Conservation (phyloP, 2,329 filamentous ascomycete species). For the Pyrenophora seminiperda region DNA sequence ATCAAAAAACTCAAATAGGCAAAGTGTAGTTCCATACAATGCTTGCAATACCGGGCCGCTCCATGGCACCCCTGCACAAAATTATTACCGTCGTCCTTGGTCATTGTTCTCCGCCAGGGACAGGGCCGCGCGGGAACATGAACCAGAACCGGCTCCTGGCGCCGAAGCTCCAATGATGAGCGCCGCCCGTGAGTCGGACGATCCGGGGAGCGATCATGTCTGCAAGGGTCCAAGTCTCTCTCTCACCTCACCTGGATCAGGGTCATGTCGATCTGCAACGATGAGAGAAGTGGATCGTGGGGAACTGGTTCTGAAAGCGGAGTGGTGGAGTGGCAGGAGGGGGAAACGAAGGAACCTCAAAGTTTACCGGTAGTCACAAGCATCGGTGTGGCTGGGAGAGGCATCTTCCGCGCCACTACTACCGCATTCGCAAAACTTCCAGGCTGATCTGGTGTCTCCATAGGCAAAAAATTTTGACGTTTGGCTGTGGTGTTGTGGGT, state of each 20-base stretch:
- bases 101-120: constrained; percentile 1
- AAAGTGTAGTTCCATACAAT: constrained; percentile 1
- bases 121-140: not conserved
- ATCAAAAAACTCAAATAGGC: not conserved
- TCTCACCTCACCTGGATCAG: not conserved
- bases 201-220: constrained; percentile 6
- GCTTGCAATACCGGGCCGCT: constrained; percentile 5
- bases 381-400: not conserved
- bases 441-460: not conserved
- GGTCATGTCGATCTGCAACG: no score
- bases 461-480: not conserved
- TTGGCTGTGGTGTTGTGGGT: not conserved
- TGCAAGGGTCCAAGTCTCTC: constrained; percentile 14
- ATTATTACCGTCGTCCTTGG: not conserved
- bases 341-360: not conserved
- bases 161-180: constrained; percentile 10
- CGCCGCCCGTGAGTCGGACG: constrained; percentile 16
- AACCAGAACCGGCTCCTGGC: constrained; percentile 8
- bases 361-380: not conserved
- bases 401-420: not conserved
- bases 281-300: no score
- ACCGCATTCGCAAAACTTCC: no score
- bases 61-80: constrained; percentile 7
- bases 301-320: not conserved
- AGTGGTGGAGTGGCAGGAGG: not conserved